Evolutionary conservation across 164 flowering plant genomes (phyloP), one percentile per base, ranked within the genome.

Genomic region (Dillenia suffruticosa): DNA sequence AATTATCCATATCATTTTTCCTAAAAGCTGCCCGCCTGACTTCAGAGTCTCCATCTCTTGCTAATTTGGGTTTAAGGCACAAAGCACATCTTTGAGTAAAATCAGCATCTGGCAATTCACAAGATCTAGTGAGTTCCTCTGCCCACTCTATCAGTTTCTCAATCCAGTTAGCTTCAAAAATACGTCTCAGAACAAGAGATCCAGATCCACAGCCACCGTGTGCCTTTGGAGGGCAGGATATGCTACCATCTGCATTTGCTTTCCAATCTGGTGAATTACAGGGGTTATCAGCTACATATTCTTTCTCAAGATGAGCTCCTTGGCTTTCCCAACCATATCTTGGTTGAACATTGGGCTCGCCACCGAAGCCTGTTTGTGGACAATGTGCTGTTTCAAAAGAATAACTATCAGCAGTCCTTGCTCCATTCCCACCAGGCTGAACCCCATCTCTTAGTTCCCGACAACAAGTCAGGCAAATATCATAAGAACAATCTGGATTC

Each of bases 381-480:
- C 57, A 62, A 63, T 58, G 54, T 16, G 59, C 43, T 61, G 70
- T 53, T 44, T 65, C 78, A n/a, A 46, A 43, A 58, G 61, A 61
- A n/a, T 66, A 59, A 51, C 63, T 53, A 47, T 62, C 57, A 52
- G 72, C 69, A 57, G 72, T 57, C 49, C 69, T 66, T 9, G 64
- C 77, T 66, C 74, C 77, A 60, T n/a, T 63, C 62, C 78, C 75
- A 46, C 82, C 81, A 62, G 71, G 71, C 44, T 64, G 80, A 48
- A 44, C 53, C 46, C 86, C 84, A 51, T 76, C 60, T 55, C 95
- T 79, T 19, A 88, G 69, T 63, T 90, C 95, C 57, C 54, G 63
- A 56, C 95, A 88, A 63, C 97, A 90, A 14, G 79, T 59, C 59
- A 90, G 82, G 64, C 97, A 90, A 13, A 90, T 73, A 68, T 90